Percentiles rank a stretch among this genome's conserved stretches.
phyloP scores from a whole-genome alignment of 2,329 filamentous ascomycete genomes.

The Ascosphaera aggregata region DNA sequence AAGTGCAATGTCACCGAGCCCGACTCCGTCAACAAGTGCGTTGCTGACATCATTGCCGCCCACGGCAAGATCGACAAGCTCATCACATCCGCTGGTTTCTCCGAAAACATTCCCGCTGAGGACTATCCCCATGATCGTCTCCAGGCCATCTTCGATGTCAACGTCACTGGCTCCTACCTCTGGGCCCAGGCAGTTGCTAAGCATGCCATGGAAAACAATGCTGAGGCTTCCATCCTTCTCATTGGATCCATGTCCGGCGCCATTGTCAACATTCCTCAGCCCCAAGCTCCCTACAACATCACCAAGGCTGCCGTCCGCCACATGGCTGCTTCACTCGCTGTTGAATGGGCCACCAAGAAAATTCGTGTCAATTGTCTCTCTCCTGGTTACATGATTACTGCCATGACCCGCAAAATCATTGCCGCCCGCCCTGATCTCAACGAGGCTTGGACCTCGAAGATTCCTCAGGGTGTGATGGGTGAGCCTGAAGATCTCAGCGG shows the following conservation, averaged over 20 bases:
- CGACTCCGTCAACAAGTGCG: slow-evolving; percentile 49
- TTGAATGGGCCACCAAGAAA: slow-evolving; percentile 74
- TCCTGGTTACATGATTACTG: slow-evolving; percentile 90
- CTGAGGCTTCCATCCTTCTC: slow-evolving; percentile 68
- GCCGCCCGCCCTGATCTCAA: slow-evolving; percentile 81
- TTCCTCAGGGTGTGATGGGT: slow-evolving; percentile 87
- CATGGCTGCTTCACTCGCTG: slow-evolving; percentile 63
- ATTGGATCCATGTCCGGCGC: slow-evolving; percentile 88
- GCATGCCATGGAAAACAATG: slow-evolving; percentile 65
- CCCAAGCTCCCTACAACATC: slow-evolving; percentile 79
- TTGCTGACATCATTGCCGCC: slow-evolving; percentile 42
- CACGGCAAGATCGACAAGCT: slow-evolving; percentile 78
- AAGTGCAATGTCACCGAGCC: slow-evolving; percentile 69
- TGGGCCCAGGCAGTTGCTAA: slow-evolving; percentile 68
- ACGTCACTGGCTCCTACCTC: slow-evolving; percentile 79
- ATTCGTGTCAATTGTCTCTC: slow-evolving; percentile 92
- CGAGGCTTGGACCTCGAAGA: slow-evolving; percentile 74
- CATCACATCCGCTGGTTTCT: slow-evolving; percentile 91
- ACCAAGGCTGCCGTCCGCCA: slow-evolving; percentile 84
- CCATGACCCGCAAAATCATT: slow-evolving; percentile 82
- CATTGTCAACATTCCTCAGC: slow-evolving; percentile 89
- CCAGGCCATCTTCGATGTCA: slow-evolving; percentile 83
- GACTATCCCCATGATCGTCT: slow-evolving; percentile 79
- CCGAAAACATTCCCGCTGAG: slow-evolving; percentile 83
- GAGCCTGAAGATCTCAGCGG: slow-evolving; percentile 82